Evolutionary conservation across 2,329 filamentous ascomycete genomes (phyloP).

Genomic region (Golovinomyces cichoracearum): DNA sequence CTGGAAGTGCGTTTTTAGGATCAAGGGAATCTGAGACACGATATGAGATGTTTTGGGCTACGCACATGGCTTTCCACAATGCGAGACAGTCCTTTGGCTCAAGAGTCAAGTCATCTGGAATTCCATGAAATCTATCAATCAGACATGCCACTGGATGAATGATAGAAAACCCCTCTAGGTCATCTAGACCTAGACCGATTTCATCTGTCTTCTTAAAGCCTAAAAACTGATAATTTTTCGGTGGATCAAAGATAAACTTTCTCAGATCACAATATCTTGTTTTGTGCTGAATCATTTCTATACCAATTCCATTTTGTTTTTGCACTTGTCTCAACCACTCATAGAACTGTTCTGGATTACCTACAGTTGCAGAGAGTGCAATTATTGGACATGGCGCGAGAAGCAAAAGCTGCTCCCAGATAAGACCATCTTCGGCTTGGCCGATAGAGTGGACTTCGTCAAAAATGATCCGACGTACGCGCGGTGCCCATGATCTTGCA

Average conservation of each 20-base stretch:
- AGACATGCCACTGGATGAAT: too few species aligned
- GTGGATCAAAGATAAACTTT: slow-evolving; percentile 42
- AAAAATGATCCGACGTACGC: slow-evolving; percentile 53
- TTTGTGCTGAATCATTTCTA: slow-evolving; percentile 42
- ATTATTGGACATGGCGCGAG: slow-evolving; percentile 54
- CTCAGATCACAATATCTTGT: slow-evolving; percentile 51
- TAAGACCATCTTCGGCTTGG: slow-evolving; percentile 45
- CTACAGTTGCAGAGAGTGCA: slow-evolving; percentile 54
- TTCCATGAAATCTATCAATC: too few species aligned
- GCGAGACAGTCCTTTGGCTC: too few species aligned
- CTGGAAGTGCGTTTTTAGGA: too few species aligned
- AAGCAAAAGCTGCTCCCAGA: slow-evolving; percentile 56
- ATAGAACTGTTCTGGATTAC: slow-evolving; percentile 44
- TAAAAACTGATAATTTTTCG: slow-evolving; percentile 18
- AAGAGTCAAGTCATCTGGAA: too few species aligned
- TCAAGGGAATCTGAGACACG: too few species aligned
- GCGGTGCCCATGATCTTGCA: slow-evolving; percentile 37
- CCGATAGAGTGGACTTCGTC: slow-evolving; percentile 65
- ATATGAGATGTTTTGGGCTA: too few species aligned
- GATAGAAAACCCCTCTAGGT: too few species aligned
- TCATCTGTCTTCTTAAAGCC: too few species aligned
- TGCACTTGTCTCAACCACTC: slow-evolving; percentile 42
- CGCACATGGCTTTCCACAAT: too few species aligned
- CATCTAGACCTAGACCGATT: too few species aligned
- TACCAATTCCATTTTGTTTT: slow-evolving; percentile 30